These are phyloP conservation scores for Termitomyces titanicus DNA, from an alignment of 768 basidiomycete species.

Conservation along the genomic window DNA sequence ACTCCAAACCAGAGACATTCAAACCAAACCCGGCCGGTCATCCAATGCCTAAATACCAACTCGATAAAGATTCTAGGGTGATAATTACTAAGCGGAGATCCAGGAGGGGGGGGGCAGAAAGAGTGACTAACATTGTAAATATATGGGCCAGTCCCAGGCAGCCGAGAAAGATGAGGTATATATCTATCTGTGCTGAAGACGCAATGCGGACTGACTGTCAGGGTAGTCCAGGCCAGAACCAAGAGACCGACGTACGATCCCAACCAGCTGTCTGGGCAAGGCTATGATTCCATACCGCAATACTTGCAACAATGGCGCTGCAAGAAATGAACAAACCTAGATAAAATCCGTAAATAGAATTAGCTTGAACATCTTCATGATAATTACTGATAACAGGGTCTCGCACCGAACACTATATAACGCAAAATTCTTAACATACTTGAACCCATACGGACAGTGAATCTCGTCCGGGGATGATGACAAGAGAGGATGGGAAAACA, in stretches of 20 bases:
- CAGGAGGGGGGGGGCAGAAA: background rate
- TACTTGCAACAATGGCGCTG: slow-evolving; percentile 61
- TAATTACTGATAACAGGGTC: background rate
- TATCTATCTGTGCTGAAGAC: slow-evolving; percentile 43
- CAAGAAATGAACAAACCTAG: slow-evolving; percentile 59
- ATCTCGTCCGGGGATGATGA: background rate
- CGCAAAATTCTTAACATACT: slow-evolving; percentile 47
- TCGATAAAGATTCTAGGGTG: slow-evolving; percentile 55
- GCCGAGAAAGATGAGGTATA: slow-evolving; percentile 58
- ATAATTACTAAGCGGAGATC: slow-evolving; percentile 1
- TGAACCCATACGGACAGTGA: slow-evolving; percentile 24
- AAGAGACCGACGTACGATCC: slow-evolving; percentile 33
- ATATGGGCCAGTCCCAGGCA: slow-evolving; percentile 53
- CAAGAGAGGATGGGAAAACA: background rate
- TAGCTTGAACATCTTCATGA: background rate
- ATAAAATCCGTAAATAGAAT: slow-evolving; percentile 4
- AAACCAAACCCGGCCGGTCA: slow-evolving; percentile 67
- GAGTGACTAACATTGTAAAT: slow-evolving; percentile 51
- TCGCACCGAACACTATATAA: slow-evolving; percentile 56
- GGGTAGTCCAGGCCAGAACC: background rate
- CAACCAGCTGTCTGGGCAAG: slow-evolving; percentile 33
- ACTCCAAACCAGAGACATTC: slow-evolving; percentile 60
- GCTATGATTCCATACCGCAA: slow-evolving; percentile 68
- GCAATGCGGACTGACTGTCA: slow-evolving; percentile 4
- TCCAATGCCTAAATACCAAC: slow-evolving; percentile 43